Percentiles rank a stretch among this genome's conserved stretches.
phyloP scores from a whole-genome alignment of 179 eudicot genomes.

The Vitellaria paradoxa region DNA sequence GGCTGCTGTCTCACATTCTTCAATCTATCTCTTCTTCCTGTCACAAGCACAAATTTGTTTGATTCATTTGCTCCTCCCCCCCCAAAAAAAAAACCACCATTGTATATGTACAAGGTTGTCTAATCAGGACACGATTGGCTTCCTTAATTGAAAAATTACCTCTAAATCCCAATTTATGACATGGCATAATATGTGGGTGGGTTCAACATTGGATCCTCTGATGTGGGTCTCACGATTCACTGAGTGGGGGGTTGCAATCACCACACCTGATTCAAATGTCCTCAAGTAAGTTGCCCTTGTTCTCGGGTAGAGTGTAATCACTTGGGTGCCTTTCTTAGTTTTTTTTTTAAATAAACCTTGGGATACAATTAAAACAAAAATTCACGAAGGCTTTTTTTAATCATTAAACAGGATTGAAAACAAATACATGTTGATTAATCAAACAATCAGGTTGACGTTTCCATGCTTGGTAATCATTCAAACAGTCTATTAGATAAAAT shows the following conservation, averaged over 20 bases:
- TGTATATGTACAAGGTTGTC: neutral
- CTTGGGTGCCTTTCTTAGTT: neutral
- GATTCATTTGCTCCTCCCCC: too few species aligned
- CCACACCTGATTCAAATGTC: too few species aligned
- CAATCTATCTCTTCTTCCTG: too few species aligned
- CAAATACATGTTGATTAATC: constrained; percentile 1
- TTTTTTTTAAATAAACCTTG: neutral
- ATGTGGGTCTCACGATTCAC: neutral
- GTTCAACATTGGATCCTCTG: neutral
- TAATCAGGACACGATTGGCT: neutral
- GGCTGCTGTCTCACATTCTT: neutral
- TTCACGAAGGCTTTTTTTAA: neutral
- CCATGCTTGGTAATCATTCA: neutral
- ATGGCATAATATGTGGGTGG: neutral
- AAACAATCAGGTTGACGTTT: constrained; percentile 1
- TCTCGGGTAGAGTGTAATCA: neutral
- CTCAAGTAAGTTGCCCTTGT: too few species aligned
- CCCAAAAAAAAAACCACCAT: too few species aligned
- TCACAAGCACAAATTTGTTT: too few species aligned
- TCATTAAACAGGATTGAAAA: neutral
- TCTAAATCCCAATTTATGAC: neutral
- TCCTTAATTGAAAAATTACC: neutral
- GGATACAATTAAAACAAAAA: neutral
- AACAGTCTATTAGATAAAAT: neutral
- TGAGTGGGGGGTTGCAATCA: too few species aligned